Evolutionary conservation across 2,329 filamentous ascomycete species (phyloP).

Genomic region (Fusarium subglutinans): DNA sequence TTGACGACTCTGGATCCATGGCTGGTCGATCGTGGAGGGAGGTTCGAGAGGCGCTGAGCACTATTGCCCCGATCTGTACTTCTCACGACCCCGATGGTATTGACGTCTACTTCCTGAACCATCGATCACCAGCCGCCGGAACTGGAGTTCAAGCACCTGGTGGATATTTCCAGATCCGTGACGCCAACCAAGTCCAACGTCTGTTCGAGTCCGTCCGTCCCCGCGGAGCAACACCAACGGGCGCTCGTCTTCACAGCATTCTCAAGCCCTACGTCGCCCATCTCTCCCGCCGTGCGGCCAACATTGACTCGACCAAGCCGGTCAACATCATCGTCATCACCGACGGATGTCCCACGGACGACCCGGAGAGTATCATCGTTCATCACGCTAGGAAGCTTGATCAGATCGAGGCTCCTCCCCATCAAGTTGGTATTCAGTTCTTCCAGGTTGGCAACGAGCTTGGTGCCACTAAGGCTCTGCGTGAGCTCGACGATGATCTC

Average conservation of each 20-base stretch:
- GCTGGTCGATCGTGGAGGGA: slow-evolving; percentile 78
- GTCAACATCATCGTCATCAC: slow-evolving; percentile 94
- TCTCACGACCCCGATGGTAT: slow-evolving; percentile 83
- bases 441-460: slow-evolving; percentile 88
- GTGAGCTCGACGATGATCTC: slow-evolving; percentile 78
- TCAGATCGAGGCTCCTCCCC: slow-evolving; percentile 71
- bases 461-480: slow-evolving; percentile 70
- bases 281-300: slow-evolving; percentile 51
- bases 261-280: slow-evolving; percentile 73
- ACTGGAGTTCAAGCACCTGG: slow-evolving; percentile 51
- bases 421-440: slow-evolving; percentile 93
- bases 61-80: slow-evolving; percentile 85
- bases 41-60: slow-evolving; percentile 72
- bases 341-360: slow-evolving; percentile 83
- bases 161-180: slow-evolving; percentile 72
- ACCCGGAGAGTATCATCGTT: slow-evolving; percentile 77
- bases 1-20: slow-evolving; percentile 95
- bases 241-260: slow-evolving; percentile 74
- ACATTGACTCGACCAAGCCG: slow-evolving; percentile 68
- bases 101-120: slow-evolving; percentile 92
- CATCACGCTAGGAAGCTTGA: slow-evolving; percentile 76
- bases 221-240: slow-evolving; percentile 76
- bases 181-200: slow-evolving; percentile 64
- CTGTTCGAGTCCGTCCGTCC: slow-evolving; percentile 79
- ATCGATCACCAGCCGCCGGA: slow-evolving; percentile 55